Evolutionary conservation across 345 rosid genomes (phyloP).

Genomic region (Firmiana major): DNA sequence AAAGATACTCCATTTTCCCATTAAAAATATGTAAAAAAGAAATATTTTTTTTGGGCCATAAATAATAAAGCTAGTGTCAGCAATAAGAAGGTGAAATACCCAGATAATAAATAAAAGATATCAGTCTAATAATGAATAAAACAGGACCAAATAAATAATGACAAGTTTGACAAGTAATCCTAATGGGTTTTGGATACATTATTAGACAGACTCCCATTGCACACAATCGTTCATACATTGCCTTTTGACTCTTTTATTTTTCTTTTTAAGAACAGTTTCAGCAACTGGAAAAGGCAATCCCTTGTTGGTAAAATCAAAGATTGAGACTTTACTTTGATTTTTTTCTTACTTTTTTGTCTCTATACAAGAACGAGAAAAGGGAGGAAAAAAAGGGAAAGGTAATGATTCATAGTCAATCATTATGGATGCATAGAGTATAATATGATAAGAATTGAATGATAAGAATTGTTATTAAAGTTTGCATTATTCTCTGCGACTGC

Average conservation of each 20-base stretch:
- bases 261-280: neutral
- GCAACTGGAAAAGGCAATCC: neutral
- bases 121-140: no score
- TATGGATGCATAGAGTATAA: neutral
- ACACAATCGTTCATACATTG: neutral
- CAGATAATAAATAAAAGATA: no score
- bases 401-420: slow-evolving; percentile 7
- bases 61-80: no score
- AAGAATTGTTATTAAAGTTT: neutral
- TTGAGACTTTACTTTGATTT: neutral
- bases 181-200: no score
- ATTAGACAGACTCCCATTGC: neutral
- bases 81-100: neutral
- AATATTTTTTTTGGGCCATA: no score
- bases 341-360: neutral
- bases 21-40: no score
- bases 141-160: neutral
- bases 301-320: neutral
- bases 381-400: neutral
- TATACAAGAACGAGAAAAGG: neutral
- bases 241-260: neutral
- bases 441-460: neutral
- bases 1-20: no score
- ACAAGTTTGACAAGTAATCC: neutral
- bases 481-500: slow-evolving; percentile 12